Base-by-base conservation (phyloP, 495 filamentous ascomycete species). In the Neurospora cerealis region DNA sequence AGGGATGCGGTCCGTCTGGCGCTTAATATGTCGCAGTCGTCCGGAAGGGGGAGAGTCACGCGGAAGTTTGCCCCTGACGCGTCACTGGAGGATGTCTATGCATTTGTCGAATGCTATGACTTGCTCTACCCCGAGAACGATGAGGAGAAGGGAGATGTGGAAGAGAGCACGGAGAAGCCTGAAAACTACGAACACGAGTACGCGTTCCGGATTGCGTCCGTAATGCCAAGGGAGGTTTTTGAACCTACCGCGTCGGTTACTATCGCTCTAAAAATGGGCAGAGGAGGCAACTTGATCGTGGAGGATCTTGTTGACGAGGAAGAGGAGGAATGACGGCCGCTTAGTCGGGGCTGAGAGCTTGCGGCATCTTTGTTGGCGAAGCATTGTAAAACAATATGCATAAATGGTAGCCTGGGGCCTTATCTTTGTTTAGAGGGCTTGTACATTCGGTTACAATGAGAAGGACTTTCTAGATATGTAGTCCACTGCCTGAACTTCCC, bases 21-120 rank as follows among this genome's bases (percentile, higher is more conserved):
- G 54, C 85, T 99, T 36, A 91, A 94, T 73, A 87, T 97, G 82
- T 89, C 89, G 3, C 85, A 85, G 39, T 91, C 90, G 1, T 88
- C 93, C 69, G 79, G 79, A 3, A 84, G 80, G 2, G 86, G 83
- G 5, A 85, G 95, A 1, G 86, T 97, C 3, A 88, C 95, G 73
- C 88, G 95, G 39, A 87, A 85, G 69, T 98, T 99, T 77, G 76
- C 83, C 2, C 83, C 85, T 4, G 83, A 88, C 3, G 88, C 91
- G 1, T 84, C 85, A 2, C 83, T 98, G 37, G 96, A 99, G 79
- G 94, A 97, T 77, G 82, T 99, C 0, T 98, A 99, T 82, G 96
- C 95, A 2, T 97, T 96, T 82, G 94, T 98, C 3, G 96, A 98
- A 78, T 98, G 96, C 81, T 91, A 95, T 80, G 91, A 93, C 71